Base-by-base conservation (phyloP, 352 stramenopile species). In the Pythium phragmiticola region DNA sequence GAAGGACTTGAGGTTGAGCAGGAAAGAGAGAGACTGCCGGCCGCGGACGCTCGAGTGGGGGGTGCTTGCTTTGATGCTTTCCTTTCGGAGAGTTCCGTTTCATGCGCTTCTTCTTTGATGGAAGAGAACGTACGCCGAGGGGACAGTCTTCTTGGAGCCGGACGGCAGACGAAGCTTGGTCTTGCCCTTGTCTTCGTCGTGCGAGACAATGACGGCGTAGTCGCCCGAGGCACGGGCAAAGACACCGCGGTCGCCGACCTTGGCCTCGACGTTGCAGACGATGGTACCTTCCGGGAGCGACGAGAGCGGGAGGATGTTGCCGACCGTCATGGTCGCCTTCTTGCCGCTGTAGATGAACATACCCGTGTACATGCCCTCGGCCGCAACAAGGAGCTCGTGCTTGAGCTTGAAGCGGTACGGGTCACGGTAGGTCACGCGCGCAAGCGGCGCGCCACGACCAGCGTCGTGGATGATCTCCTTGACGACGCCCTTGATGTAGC, bases 401-500 rank as follows among this genome's bases (percentile, higher is more conserved):
- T 96, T 89, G 70, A 90, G 81, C 73, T 90, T 87, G 78, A 86
- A 92, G 82, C 70, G 93, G 83, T 96, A 96, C 60, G 87, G 86
- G 77, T 96, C 88, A 78, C 89, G 87, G 88, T 96, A 97, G 62
- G 82, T 97, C 13, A 99, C 95, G 69, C 90, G 90, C 65, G 96
- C 96, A 21, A 99, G 77, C 19, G 97, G 97, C 28, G 97, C 97
- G 70, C 97, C 97, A 89, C 97, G 89, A 75, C 96, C 97, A 23
- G 96, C 94, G 82, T 99, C 97, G 74, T 99, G 97, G 70, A 99
- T 84, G 82, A 99, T 99, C 74, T 99, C 96, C 84, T 98, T 98
- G 60, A 99, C 82, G 39, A 99, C 94, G 61, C 97, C 97, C 82
- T 98, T 98, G 84, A 99, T 93, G 92, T 99, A 99, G 56, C 98